A percentile compares a stretch with the other conserved stretches of the same genome.
Evolutionary conservation across 2,329 filamentous ascomycete species (phyloP).

Genomic region (Bertia moriformis): DNA sequence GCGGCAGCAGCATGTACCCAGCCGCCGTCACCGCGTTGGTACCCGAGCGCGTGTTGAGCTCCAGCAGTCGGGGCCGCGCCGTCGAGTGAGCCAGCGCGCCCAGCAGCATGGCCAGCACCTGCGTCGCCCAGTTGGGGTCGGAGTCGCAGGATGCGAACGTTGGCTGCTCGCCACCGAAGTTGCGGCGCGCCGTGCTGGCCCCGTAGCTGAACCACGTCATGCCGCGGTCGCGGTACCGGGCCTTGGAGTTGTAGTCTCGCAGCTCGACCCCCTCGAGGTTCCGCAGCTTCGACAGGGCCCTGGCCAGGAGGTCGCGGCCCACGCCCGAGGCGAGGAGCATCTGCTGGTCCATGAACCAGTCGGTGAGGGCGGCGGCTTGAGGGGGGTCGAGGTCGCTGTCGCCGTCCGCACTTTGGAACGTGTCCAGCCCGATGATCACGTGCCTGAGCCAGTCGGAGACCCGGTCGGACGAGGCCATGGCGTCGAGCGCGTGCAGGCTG

Average conservation of each 20-base stretch:
- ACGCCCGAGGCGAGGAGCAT: constrained; percentile 23
- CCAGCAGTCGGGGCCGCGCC: constrained; percentile 23
- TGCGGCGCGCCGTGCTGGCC: constrained; percentile 16
- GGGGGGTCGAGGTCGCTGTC: constrained; percentile 5
- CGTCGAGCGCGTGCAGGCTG: constrained; percentile 25
- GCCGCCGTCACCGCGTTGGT: constrained; percentile 16
- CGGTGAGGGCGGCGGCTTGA: constrained; percentile 9
- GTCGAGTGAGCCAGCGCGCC: constrained; percentile 24
- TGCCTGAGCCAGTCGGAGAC: not conserved
- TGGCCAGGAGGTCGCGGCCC: constrained; percentile 35
- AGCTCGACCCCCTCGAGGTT: constrained; percentile 41
- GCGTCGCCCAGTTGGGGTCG: constrained; percentile 10
- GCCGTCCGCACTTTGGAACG: too few relatives aligned
- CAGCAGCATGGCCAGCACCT: constrained; percentile 23
- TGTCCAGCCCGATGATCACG: not conserved
- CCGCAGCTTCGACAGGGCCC: constrained; percentile 36
- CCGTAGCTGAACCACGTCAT: constrained; percentile 41
- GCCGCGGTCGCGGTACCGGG: constrained; percentile 23
- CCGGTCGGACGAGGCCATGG: constrained; percentile 3
- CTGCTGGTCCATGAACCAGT: constrained; percentile 15
- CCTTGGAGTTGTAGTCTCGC: constrained; percentile 37
- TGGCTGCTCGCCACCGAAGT: constrained; percentile 16
- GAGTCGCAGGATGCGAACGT: too few relatives aligned
- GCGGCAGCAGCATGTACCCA: constrained; percentile 29
- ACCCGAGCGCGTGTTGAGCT: constrained; percentile 25